Evolutionary conservation across 179 eudicot species (phyloP).

Genomic region (Actinidia chinensis): DNA sequence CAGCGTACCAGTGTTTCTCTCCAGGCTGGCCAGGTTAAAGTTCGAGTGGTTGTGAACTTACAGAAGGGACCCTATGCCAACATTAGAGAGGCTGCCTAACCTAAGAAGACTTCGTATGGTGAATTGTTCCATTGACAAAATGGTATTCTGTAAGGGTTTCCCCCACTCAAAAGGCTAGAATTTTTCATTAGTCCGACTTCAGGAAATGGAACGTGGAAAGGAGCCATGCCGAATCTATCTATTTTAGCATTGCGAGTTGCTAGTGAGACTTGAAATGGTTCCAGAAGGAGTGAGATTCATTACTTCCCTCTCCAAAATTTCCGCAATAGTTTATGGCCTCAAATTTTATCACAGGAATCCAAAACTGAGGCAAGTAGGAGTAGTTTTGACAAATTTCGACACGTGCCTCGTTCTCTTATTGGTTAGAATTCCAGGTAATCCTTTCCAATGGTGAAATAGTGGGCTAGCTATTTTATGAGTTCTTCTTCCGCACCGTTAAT

Average conservation of each 20-base stretch:
- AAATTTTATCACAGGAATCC: too few relatives aligned
- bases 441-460: too few relatives aligned
- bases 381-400: too few relatives aligned
- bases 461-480: too few relatives aligned
- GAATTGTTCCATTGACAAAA: not conserved
- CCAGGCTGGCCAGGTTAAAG: slow-evolving; percentile 9
- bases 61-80: slow-evolving; percentile 24
- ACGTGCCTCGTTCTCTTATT: too few relatives aligned
- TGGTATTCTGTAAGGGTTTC: slow-evolving; percentile 27
- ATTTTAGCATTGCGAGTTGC: slow-evolving; percentile 19
- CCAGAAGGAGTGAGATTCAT: slow-evolving; percentile 32
- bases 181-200: slow-evolving; percentile 12
- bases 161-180: slow-evolving; percentile 28
- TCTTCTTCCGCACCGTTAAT: too few relatives aligned
- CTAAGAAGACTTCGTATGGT: slow-evolving; percentile 19
- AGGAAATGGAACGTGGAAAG: slow-evolving; percentile 33
- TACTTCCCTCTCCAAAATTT: slow-evolving; percentile 26
- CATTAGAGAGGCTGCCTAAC: slow-evolving; percentile 26
- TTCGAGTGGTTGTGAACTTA: not conserved
- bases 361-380: too few relatives aligned
- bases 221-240: slow-evolving; percentile 34
- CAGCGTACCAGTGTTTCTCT: not conserved
- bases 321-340: too few relatives aligned
- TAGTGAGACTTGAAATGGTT: slow-evolving; percentile 24
- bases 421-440: too few relatives aligned